phyloP scores from a whole-genome alignment of 129 eudicot species.

The Logfia minima region DNA sequence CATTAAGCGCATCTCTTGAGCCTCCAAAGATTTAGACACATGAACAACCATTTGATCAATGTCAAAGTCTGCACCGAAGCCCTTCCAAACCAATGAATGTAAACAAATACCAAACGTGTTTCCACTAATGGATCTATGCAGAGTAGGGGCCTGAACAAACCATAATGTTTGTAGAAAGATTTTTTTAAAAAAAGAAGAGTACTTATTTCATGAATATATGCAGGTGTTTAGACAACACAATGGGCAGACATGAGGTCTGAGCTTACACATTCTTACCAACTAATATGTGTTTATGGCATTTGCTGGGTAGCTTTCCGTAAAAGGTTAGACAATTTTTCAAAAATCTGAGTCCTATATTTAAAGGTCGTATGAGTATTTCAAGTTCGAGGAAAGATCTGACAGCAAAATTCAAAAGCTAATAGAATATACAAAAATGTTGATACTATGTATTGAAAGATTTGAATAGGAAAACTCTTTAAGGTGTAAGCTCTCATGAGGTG shows the following conservation, averaged over 20 bases:
- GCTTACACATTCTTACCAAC: no score
- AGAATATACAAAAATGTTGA: not conserved
- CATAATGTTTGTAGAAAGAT: not conserved
- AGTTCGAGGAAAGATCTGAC: not conserved
- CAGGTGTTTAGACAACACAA: not conserved
- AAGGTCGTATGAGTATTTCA: no score
- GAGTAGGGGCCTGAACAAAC: no score
- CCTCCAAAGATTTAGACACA: no score
- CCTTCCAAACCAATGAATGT: no score
- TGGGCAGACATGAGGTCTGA: no score
- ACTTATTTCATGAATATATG: not conserved
- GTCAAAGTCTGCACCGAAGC: no score
- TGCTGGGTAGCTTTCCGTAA: not conserved
- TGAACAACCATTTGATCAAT: no score
- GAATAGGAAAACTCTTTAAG: not conserved
- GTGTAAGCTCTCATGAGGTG: not conserved
- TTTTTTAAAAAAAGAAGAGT: not conserved
- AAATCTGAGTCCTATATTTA: not conserved
- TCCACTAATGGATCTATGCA: no score
- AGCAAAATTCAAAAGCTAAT: not conserved
- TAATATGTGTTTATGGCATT: no score
- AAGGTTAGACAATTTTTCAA: not conserved
- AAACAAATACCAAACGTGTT: no score
- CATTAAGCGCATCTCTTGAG: no score
- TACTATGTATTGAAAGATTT: not conserved